phyloP scores from a whole-genome alignment of 257 asterid species.

The Vinca minor region DNA sequence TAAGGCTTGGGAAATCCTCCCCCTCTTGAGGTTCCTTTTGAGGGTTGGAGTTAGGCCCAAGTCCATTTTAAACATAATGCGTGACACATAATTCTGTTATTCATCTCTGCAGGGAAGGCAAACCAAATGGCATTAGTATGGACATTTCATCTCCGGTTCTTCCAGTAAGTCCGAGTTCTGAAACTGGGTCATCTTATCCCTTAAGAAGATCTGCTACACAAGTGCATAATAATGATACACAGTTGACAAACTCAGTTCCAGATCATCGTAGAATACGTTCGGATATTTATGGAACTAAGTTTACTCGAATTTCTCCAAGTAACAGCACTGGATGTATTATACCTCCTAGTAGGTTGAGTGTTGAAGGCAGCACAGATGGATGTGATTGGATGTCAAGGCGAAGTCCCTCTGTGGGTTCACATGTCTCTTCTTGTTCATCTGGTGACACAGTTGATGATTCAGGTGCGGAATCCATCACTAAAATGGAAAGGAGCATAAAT shows the following conservation, averaged over 20 bases:
- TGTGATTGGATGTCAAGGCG: slow-evolving; percentile 31
- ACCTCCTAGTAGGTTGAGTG: slow-evolving; percentile 26
- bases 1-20: too few relatives aligned
- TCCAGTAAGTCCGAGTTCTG: slow-evolving; percentile 38
- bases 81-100: slow-evolving; percentile 15
- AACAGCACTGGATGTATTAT: slow-evolving; percentile 24
- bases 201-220: slow-evolving; percentile 35
- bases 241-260: slow-evolving; percentile 18
- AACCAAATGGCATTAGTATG: slow-evolving; percentile 20
- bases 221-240: slow-evolving; percentile 28
- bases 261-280: slow-evolving; percentile 39
- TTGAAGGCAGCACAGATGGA: slow-evolving; percentile 33
- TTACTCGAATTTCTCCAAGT: slow-evolving; percentile 14
- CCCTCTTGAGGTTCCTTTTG: background rate
- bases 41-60: slow-evolving; percentile 8
- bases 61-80: too few relatives aligned
- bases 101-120: slow-evolving; percentile 44
- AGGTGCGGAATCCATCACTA: slow-evolving; percentile 23
- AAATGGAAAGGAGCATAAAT: slow-evolving; percentile 26
- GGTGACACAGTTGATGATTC: slow-evolving; percentile 35
- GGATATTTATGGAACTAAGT: slow-evolving; percentile 27
- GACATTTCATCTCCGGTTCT: slow-evolving; percentile 27
- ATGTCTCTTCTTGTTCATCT: slow-evolving; percentile 41
- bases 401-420: slow-evolving; percentile 55
- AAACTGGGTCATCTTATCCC: slow-evolving; percentile 23